Percentiles rank a stretch among this genome's conserved stretches.
phyloP scores from a whole-genome alignment of 805 yeast species.

The Sugiyamaella lignohabitans region DNA sequence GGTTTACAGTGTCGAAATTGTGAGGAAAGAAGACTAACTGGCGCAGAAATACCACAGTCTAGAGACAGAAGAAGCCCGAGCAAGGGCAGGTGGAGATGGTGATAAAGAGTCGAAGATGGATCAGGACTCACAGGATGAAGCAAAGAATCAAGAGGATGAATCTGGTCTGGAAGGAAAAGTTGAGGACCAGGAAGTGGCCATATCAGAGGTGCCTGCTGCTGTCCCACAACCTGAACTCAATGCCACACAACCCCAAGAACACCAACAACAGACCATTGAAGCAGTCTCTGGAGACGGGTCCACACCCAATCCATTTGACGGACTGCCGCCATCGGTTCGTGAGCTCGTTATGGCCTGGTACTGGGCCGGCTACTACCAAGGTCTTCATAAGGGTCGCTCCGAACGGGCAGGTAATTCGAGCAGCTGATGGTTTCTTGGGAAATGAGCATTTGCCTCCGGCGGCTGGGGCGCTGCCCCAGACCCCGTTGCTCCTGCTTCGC shows the following conservation, averaged over 20 bases:
- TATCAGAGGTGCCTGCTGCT: background rate
- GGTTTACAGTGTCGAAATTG: too few relatives aligned
- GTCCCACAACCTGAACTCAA: background rate
- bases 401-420: too few relatives aligned
- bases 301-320: conserved; percentile 12
- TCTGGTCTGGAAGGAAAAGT: background rate
- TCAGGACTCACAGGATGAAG: conserved; percentile 2
- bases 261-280: background rate
- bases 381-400: conserved; percentile 16
- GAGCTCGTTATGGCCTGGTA: conserved; percentile 26
- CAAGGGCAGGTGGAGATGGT: background rate
- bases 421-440: too few relatives aligned
- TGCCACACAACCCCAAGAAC: background rate
- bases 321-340: conserved; percentile 17
- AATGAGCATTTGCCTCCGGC: too few relatives aligned
- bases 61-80: conserved; percentile 2
- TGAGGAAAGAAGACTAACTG: too few relatives aligned
- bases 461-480: too few relatives aligned
- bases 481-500: too few relatives aligned
- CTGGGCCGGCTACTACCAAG: conserved; percentile 29
- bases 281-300: background rate
- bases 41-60: conserved; percentile 18
- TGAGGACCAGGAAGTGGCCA: too few relatives aligned
- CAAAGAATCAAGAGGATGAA: background rate
- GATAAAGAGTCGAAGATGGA: background rate